Evolutionary conservation across 495 filamentous ascomycete species (phyloP).

Genomic region (Lentithecium fluviatile): DNA sequence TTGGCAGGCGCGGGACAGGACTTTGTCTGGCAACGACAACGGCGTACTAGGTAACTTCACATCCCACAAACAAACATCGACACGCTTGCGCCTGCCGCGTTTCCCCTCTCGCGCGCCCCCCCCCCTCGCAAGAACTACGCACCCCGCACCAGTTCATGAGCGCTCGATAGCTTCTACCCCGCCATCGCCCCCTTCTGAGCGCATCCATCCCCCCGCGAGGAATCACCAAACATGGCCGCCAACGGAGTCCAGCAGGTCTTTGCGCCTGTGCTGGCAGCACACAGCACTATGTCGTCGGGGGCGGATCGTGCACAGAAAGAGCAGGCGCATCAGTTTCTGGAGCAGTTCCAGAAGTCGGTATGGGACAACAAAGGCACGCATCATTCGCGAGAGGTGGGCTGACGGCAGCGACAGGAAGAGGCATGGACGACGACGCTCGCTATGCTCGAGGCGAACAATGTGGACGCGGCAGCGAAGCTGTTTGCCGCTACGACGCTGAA

Average conservation of each 20-base stretch:
- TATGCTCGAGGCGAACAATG: constrained; percentile 72
- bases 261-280: constrained; percentile 78
- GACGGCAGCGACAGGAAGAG: constrained; percentile 58
- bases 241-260: constrained; percentile 67
- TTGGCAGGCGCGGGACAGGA: background rate
- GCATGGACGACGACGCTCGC: constrained; percentile 87
- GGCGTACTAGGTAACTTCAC: too few relatives aligned
- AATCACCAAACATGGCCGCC: constrained; percentile 61
- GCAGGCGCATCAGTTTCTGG: constrained; percentile 84
- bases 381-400: background rate
- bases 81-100: background rate
- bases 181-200: constrained; percentile 19
- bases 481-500: constrained; percentile 97
- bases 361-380: constrained; percentile 41
- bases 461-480: constrained; percentile 78
- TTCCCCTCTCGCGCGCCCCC: background rate
- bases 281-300: constrained; percentile 86
- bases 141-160: constrained; percentile 1
- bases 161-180: constrained; percentile 4
- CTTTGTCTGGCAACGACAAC: constrained; percentile 5
- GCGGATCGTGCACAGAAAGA: constrained; percentile 79
- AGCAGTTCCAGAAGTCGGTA: constrained; percentile 98
- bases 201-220: constrained; percentile 5
- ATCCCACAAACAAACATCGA: background rate
- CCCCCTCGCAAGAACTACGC: background rate